Conservation (phyloP, 2,329 filamentous ascomycete genomes). For the Fusarium burgessii region DNA sequence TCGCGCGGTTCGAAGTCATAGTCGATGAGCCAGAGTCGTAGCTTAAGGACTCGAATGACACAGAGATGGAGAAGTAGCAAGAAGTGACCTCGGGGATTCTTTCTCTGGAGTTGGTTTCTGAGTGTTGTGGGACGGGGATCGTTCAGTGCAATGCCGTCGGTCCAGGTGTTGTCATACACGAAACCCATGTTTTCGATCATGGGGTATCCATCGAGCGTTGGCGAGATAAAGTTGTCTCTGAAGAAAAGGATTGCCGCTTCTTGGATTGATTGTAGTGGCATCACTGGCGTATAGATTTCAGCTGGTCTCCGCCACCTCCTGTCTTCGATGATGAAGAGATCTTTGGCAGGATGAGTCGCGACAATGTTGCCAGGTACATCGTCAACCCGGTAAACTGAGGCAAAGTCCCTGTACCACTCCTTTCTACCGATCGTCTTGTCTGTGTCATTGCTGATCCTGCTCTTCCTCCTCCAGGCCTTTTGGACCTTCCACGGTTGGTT, state of each 20-base stretch:
- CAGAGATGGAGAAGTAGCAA: not conserved
- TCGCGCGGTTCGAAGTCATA: not conserved
- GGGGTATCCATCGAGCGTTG: not conserved
- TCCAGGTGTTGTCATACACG: not conserved
- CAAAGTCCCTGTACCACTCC: not conserved
- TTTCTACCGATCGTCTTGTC: accelerated
- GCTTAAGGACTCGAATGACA: not conserved
- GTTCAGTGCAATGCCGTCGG: not conserved
- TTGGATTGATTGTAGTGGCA: too few relatives aligned
- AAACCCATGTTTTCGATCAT: not conserved
- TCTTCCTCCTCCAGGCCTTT: not conserved
- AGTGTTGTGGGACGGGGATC: not conserved
- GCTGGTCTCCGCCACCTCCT: not conserved
- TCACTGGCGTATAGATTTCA: too few relatives aligned
- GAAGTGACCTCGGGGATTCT: not conserved
- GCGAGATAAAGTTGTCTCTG: not conserved
- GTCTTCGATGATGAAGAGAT: not conserved
- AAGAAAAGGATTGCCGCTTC: not conserved
- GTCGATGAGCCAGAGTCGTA: constrained; percentile 1
- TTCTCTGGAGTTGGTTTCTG: not conserved
- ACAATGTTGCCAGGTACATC: not conserved
- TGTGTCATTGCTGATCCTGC: not conserved
- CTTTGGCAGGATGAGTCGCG: not conserved
- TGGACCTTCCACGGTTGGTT: not conserved
- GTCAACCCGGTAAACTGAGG: not conserved